A percentile compares a stretch with the other conserved stretches of the same genome.
phyloP scores from a whole-genome alignment of 768 basidiomycete species.

The Leccinum disarticulatum region DNA sequence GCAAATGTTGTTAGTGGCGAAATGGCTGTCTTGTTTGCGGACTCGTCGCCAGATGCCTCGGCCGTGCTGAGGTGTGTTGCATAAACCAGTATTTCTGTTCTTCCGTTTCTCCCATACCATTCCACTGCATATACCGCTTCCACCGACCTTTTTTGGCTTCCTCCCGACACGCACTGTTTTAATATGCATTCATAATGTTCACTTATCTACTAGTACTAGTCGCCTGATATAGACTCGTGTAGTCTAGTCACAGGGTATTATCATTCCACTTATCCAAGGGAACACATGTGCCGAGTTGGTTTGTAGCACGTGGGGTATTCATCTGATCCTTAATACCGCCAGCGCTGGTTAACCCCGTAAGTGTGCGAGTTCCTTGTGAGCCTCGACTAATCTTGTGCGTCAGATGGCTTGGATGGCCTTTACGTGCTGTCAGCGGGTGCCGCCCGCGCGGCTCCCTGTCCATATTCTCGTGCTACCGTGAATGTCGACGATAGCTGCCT shows the following conservation, averaged over 20 bases:
- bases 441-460: background rate
- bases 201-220: constrained; percentile 20
- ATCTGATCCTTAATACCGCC: background rate
- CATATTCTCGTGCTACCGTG: background rate
- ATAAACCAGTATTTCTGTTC: constrained; percentile 1
- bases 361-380: background rate
- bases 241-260: constrained; percentile 4
- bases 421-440: background rate
- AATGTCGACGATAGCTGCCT: background rate
- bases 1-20: constrained; percentile 59
- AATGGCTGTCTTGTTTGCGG: background rate
- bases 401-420: background rate
- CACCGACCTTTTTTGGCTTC: constrained; percentile 6
- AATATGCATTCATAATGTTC: constrained; percentile 16
- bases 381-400: background rate
- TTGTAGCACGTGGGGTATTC: constrained; percentile 1
- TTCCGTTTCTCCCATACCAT: constrained; percentile 27
- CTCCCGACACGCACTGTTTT: constrained; percentile 11
- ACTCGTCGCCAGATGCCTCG: background rate
- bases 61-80: constrained; percentile 19
- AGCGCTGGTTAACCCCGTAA: background rate
- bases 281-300: background rate
- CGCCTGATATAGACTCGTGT: constrained; percentile 22
- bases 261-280: background rate
- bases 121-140: constrained; percentile 19